Evolutionary conservation across 1,284 basidiomycete genomes (phyloP), one percentile per base, ranked within the genome.

Genomic region (Austroboletus novae-zelandiae): DNA sequence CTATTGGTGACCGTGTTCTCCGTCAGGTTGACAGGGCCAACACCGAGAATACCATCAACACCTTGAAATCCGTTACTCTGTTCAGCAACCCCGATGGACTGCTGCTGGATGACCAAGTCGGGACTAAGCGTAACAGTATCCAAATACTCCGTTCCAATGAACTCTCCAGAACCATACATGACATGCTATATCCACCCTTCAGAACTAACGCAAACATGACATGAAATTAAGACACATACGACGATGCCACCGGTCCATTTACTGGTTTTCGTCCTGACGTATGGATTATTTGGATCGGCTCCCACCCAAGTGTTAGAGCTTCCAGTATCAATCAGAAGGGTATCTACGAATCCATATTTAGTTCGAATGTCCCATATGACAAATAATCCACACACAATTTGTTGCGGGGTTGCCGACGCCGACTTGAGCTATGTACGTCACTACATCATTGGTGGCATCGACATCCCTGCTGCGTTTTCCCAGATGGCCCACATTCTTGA

Each of bases 31-130:
- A 71, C 69, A 13, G 83, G 81, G 15, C 78, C 79, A 36, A 80
- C 68, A 58, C 81, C 81, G 25, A 82, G 70, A 52, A 83, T 79
- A 14, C 81, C 80, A 54, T 82, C 80, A 35, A 78, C 64, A 25
- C 57, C 70, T n/a, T 56, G 39, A 58, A 82, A 77, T 17, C 78
- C 76, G 18, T 60, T 51, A 0, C 74, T 64, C 5, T 46, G 59
- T 14, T 57, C 62, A 4, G 80, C 77, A 20, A 80, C 78, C 23
- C 80, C 81, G 47, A 83, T 77, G 42, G 71, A 73, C 62, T 84
- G 81, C 18, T 72, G 55, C 31, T 60, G 43, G 57, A 83, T 77
- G 23, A 75, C 71, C 29, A 83, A 70, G 6, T 54, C 61, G 1
- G 66, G 45, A 6, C 66, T 60, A 32, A 84, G 67, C 14, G 74